Conservation (phyloP, 2,329 filamentous ascomycete genomes). For the Aspergillus sp. region DNA sequence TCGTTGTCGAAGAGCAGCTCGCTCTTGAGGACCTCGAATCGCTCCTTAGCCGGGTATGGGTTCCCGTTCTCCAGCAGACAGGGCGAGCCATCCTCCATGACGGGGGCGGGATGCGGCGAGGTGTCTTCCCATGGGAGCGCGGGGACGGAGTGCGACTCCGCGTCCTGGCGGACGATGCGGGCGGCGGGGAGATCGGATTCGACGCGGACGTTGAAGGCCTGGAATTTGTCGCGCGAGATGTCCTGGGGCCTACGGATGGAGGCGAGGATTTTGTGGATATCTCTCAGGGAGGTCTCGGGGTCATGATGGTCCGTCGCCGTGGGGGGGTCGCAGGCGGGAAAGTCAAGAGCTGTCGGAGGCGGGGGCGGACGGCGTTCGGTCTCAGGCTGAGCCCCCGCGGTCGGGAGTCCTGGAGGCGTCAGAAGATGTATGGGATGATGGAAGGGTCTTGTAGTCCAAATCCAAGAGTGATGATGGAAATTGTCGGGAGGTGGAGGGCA, state of each 20-base stretch:
- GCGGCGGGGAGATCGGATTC: constrained; percentile 34
- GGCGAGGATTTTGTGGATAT: constrained; percentile 46
- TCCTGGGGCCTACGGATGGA: constrained; percentile 40
- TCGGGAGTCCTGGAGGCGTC: constrained; percentile 25
- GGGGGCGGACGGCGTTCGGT: constrained; percentile 49
- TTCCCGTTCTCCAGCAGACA: constrained; percentile 48
- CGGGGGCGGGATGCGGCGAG: constrained; percentile 10
- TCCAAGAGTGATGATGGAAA: no score
- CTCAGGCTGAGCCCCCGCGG: constrained; percentile 32
- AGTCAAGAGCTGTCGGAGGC: constrained; percentile 50
- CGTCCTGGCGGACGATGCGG: constrained; percentile 34
- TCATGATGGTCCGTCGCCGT: constrained; percentile 26
- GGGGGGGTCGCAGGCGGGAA: constrained; percentile 47
- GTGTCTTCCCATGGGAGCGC: constrained; percentile 36
- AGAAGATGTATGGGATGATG: constrained; percentile 1
- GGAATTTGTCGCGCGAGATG: constrained; percentile 37
- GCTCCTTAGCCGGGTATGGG: constrained; percentile 46
- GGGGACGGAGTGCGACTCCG: constrained; percentile 31
- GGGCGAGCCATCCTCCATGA: constrained; percentile 24
- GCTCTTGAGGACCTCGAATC: constrained; percentile 47
- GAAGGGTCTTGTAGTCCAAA: no score
- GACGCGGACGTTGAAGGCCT: constrained; percentile 41
- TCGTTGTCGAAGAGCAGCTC: constrained; percentile 57
- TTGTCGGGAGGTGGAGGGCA: not conserved
- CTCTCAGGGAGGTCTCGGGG: constrained; percentile 32